Percentiles rank a stretch among this genome's conserved stretches.
phyloP scores from a whole-genome alignment of 2,329 filamentous ascomycete genomes.

The Ophiocordyceps sinensis region DNA sequence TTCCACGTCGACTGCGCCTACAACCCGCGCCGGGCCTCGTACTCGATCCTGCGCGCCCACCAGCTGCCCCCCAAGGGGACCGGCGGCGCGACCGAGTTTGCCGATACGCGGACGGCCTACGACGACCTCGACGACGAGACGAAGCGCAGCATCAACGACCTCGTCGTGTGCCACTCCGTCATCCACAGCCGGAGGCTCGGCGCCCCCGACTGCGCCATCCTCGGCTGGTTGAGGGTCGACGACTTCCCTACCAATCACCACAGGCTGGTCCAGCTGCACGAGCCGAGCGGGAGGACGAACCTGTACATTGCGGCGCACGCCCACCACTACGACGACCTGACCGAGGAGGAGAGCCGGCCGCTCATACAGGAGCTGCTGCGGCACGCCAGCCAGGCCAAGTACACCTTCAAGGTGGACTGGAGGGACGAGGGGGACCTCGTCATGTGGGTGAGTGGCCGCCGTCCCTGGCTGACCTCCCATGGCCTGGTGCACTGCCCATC shows the following conservation, averaged over 20 bases:
- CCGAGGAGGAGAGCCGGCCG: background rate
- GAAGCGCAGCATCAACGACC: background rate
- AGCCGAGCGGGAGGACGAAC: background rate
- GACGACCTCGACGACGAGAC: background rate
- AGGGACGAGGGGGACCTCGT: background rate
- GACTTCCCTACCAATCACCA: background rate
- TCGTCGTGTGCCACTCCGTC: background rate
- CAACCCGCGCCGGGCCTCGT: background rate
- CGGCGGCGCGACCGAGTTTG: background rate
- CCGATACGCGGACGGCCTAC: constrained; percentile 1
- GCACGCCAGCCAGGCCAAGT: background rate
- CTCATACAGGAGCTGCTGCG: background rate
- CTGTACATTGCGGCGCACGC: background rate
- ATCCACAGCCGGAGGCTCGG: background rate
- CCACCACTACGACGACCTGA: background rate
- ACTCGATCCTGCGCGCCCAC: constrained; percentile 1
- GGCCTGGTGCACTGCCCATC: too few relatives aligned
- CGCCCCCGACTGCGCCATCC: background rate
- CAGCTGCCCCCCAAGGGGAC: background rate
- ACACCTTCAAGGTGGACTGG: background rate
- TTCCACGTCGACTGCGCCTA: constrained; percentile 2
- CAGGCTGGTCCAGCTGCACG: background rate
- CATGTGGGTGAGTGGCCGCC: constrained; percentile 1
- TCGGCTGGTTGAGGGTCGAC: background rate
- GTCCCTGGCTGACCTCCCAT: too few relatives aligned